These are phyloP conservation scores for Geoglossum cookeanum DNA, from an alignment of 2,329 filamentous ascomycete genomes.

Conservation along the genomic window DNA sequence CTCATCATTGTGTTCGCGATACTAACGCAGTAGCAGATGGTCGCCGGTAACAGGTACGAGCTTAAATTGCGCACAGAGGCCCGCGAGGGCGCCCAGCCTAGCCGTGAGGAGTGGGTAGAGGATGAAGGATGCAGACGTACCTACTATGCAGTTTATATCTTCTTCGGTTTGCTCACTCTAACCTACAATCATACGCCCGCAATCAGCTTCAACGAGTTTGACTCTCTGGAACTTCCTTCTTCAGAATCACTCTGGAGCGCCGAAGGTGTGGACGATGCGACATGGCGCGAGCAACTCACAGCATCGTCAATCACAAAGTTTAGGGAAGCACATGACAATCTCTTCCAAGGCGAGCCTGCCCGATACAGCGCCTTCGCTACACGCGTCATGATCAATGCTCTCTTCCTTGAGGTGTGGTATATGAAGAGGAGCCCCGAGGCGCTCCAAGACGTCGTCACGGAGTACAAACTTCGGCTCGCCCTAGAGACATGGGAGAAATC, in stretches of 20 bases:
- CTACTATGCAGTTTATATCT: conserved; percentile 97
- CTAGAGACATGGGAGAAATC: conserved; percentile 99
- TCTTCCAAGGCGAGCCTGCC: conserved; percentile 81
- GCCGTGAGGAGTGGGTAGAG: conserved; percentile 80
- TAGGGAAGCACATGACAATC: conserved; percentile 80
- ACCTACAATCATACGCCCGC: conserved; percentile 97
- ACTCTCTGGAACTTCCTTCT: conserved; percentile 77
- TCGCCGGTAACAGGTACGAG: conserved; percentile 91
- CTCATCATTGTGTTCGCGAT: neutral
- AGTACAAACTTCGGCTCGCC: conserved; percentile 90
- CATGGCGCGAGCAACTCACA: conserved; percentile 66
- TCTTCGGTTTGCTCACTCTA: conserved; percentile 85
- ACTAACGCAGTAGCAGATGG: conserved; percentile 41
- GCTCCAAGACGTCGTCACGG: conserved; percentile 88
- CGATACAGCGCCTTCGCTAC: conserved; percentile 94
- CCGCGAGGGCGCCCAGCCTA: conserved; percentile 56
- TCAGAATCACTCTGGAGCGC: conserved; percentile 91
- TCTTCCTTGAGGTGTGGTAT: conserved; percentile 97
- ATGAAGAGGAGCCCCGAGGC: conserved; percentile 97
- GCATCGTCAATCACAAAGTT: conserved; percentile 63
- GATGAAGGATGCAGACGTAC: conserved; percentile 93
- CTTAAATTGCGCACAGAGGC: conserved; percentile 83
- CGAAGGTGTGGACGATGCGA: conserved; percentile 53
- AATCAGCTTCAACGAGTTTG: conserved; percentile 96
- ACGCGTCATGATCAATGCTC: conserved; percentile 93